Conservation (phyloP, 805 yeast species). For the Metschnikowia shivogae region DNA sequence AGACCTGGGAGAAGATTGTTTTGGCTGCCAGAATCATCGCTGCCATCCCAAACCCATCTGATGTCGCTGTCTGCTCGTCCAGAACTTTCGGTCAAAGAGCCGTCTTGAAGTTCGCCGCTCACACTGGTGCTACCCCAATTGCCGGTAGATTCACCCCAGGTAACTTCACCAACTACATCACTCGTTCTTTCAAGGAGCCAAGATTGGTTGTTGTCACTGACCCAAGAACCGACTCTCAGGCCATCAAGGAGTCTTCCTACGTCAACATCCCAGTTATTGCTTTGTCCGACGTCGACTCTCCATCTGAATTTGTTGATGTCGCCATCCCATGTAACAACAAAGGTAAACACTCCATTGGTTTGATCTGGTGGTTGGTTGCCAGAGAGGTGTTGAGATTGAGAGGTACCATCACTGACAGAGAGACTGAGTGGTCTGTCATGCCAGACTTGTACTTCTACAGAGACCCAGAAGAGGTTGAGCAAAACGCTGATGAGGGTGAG, state of each 20-base stretch:
- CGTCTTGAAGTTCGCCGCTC: constrained; percentile 98
- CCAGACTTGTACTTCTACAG: constrained; percentile 99
- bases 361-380: constrained; percentile 98
- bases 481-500: constrained; percentile 53
- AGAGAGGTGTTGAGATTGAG: constrained; percentile 99
- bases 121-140: constrained; percentile 99
- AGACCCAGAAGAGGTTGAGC: constrained; percentile 99
- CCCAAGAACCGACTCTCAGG: constrained; percentile 99
- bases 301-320: constrained; percentile 96
- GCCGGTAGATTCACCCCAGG: constrained; percentile 99
- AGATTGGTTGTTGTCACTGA: constrained; percentile 98
- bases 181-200: constrained; percentile 99
- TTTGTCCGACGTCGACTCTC: constrained; percentile 97
- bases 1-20: constrained; percentile 99
- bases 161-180: constrained; percentile 99
- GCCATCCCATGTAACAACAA: constrained; percentile 99
- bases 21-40: constrained; percentile 99
- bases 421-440: constrained; percentile 98
- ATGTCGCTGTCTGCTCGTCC: constrained; percentile 97
- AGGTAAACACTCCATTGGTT: constrained; percentile 99
- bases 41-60: constrained; percentile 97
- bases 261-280: constrained; percentile 99
- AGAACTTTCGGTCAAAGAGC: constrained; percentile 99
- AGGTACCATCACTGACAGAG: constrained; percentile 95
- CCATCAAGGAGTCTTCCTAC: constrained; percentile 99